These are phyloP conservation scores for Acanthamoeba polyphaga DNA, from an alignment of 208 protist species.

Conservation along the genomic window DNA sequence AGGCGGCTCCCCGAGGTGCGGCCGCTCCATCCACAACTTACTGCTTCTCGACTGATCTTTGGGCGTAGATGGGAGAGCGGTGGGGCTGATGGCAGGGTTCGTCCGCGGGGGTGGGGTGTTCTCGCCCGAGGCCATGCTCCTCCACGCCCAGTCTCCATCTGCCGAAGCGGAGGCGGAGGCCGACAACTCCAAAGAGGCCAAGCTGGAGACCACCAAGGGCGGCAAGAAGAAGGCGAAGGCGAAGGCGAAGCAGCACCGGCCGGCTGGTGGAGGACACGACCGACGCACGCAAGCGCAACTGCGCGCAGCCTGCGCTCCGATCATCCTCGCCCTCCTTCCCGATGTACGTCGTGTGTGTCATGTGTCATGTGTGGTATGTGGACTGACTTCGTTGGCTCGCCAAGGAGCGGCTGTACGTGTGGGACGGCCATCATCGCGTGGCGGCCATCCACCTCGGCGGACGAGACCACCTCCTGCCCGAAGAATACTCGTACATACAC, in stretches of 20 bases:
- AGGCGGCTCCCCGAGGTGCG: slow-evolving; percentile 7
- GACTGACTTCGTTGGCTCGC: background rate
- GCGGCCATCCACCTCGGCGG: slow-evolving; percentile 50
- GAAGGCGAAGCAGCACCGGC: background rate
- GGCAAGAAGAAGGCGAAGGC: background rate
- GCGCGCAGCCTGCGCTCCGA: background rate
- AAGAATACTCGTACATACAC: slow-evolving; percentile 18
- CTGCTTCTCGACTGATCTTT: too few relatives aligned
- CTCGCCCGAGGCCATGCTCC: slow-evolving; percentile 3
- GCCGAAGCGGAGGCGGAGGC: background rate
- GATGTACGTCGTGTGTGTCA: background rate
- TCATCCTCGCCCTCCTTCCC: slow-evolving; percentile 45
- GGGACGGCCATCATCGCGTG: slow-evolving; percentile 67
- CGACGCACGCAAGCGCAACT: slow-evolving; percentile 16
- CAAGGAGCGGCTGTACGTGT: slow-evolving; percentile 60
- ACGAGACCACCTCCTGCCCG: slow-evolving; percentile 44
- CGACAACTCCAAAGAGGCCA: background rate
- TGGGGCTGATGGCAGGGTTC: slow-evolving; percentile 8
- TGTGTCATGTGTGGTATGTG: background rate
- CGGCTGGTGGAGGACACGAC: background rate
- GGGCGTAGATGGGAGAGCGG: background rate
- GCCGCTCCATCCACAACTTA: too few relatives aligned
- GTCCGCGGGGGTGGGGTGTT: slow-evolving; percentile 33
- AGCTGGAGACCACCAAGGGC: background rate
- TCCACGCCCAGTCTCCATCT: background rate